Evolutionary conservation across 148 eudicot species (phyloP), one percentile per base, ranked within the genome.

Genomic region (Diospyros kaki): DNA sequence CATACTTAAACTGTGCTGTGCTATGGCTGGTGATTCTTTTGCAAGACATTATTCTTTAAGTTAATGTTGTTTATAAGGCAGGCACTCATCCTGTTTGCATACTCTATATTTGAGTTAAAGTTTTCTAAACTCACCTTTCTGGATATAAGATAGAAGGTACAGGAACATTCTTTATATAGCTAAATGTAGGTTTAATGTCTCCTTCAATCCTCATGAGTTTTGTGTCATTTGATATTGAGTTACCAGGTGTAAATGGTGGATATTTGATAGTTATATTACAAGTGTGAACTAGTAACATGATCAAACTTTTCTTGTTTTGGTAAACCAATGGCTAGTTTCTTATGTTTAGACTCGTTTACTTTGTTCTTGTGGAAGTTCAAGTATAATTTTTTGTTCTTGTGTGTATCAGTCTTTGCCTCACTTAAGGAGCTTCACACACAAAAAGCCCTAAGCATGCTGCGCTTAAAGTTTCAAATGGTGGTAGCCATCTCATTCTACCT

Each of bases 111-210:
- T 42, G 64, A 56, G 64, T 40, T 56, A 58, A 18, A 58, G 42
- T 2, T 54, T 2, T 58, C 13, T 14, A 58, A 17, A 9, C 13
- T 18, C 18, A 62, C 4, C 15, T 69, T 71, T 41, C 15, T 12
- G 43, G 56, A 58, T 14, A 51, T 44, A 41, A 58, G 53, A 46
- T 54, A 48, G 14, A 6, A 41, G 50, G 15, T 17, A n/a, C n/a
- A 5, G 8, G 64, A 52, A 38, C 41, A 40, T 71, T 58, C 50
- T 71, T n/a, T 15, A 42, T 58, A 68, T 41, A 40, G 51, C 52
- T 46, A 69, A 39, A 69, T 53, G 42, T 53, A 39, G 73, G 41
- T 69, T 69, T 39, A 54, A 54, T 15, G 38, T 50, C 54, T 68
- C 42, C 72, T 17, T 56, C 18, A 28, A 53, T 39, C 44, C 7